Conservation (phyloP, 805 yeast genomes). For the Candida broadrunensis region DNA sequence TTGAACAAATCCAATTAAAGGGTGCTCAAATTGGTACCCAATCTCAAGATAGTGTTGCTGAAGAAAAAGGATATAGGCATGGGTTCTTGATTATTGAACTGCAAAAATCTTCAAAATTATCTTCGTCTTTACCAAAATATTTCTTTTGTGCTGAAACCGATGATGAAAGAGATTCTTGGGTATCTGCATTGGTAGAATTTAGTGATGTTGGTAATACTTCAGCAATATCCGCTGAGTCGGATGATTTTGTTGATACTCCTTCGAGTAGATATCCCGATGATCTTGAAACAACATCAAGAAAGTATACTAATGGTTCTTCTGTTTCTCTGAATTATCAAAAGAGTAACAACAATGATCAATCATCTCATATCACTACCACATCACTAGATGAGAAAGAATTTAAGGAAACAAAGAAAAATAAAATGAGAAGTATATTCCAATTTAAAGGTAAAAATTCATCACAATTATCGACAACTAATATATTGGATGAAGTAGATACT, state of each 20-base stretch:
- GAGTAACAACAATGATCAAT: background rate
- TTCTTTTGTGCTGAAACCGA: slow-evolving; percentile 78
- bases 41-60: slow-evolving; percentile 37
- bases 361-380: background rate
- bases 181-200: slow-evolving; percentile 40
- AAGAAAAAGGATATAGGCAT: slow-evolving; percentile 52
- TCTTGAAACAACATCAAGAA: slow-evolving; percentile 3
- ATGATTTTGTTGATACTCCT: slow-evolving; percentile 5
- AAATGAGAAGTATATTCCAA: slow-evolving; percentile 61
- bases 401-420: slow-evolving; percentile 43
- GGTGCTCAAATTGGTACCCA: slow-evolving; percentile 59
- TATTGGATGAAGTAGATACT: slow-evolving; percentile 1
- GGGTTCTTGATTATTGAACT: slow-evolving; percentile 57
- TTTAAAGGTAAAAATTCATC: slow-evolving; percentile 35
- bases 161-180: slow-evolving; percentile 73
- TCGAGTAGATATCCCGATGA: slow-evolving; percentile 2
- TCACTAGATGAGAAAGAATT: slow-evolving; percentile 7
- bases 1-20: slow-evolving; percentile 50
- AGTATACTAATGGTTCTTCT: background rate
- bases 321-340: background rate
- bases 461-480: slow-evolving; percentile 1
- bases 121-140: slow-evolving; percentile 47
- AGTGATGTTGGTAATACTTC: slow-evolving; percentile 13
- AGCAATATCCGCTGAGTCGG: background rate
- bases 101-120: slow-evolving; percentile 29